Conservation (phyloP, 2,329 filamentous ascomycete species). For the Neofusicoccum ribis region DNA sequence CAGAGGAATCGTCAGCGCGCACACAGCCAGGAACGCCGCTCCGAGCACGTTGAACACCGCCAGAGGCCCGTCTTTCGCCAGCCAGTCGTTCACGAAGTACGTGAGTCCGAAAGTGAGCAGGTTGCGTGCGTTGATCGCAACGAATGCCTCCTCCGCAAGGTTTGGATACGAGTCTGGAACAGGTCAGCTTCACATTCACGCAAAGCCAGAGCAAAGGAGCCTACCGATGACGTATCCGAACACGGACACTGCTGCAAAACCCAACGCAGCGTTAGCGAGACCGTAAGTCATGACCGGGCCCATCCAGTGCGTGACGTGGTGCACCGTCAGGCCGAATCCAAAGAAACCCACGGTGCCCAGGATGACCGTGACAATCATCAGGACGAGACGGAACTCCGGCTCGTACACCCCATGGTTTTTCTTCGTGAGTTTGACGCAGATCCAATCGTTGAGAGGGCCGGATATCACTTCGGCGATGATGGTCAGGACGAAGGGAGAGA, state of each 20-base stretch:
- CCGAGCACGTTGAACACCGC: slow-evolving; percentile 33
- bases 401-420: slow-evolving; percentile 31
- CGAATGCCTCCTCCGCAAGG: slow-evolving; percentile 52
- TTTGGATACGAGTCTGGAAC: slow-evolving; percentile 43
- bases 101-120: slow-evolving; percentile 51
- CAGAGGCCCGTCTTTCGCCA: slow-evolving; percentile 29
- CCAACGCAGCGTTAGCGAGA: slow-evolving; percentile 47
- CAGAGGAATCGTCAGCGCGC: slow-evolving; percentile 49
- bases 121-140: slow-evolving; percentile 54
- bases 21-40: slow-evolving; percentile 44
- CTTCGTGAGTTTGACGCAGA: slow-evolving; percentile 32
- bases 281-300: slow-evolving; percentile 30
- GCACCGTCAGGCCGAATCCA: slow-evolving; percentile 42
- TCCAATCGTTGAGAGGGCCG: slow-evolving; percentile 48
- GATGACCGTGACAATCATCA: slow-evolving; percentile 35
- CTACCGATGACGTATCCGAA: slow-evolving; percentile 52
- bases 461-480: slow-evolving; percentile 48
- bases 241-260: slow-evolving; percentile 35
- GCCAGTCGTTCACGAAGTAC: slow-evolving; percentile 39
- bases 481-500: slow-evolving; percentile 52
- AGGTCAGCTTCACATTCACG: neutral
- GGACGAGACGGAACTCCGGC: slow-evolving; percentile 29
- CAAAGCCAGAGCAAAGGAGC: neutral
- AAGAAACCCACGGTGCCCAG: slow-evolving; percentile 39
- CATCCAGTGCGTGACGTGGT: slow-evolving; percentile 22